Evolutionary conservation across 495 filamentous ascomycete genomes (phyloP).

Genomic region (Podospora australis): DNA sequence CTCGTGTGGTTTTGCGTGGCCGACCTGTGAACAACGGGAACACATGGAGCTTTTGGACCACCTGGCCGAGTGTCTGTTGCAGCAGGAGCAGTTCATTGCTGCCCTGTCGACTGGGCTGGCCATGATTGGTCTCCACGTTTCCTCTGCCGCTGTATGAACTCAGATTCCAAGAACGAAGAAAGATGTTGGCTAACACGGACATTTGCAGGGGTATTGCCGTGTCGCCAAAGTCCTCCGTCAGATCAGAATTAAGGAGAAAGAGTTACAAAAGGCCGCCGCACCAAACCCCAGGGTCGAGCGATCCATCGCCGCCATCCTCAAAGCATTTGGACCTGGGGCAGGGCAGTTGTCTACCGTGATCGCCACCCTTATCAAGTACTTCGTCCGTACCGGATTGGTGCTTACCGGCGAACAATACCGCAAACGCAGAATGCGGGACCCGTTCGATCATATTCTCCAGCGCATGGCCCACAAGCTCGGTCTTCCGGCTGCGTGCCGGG

Average conservation of each 20-base stretch:
- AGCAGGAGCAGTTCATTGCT: slow-evolving; percentile 9
- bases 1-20: slow-evolving; percentile 23
- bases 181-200: background rate
- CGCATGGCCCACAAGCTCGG: slow-evolving; percentile 16
- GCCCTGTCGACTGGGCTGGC: slow-evolving; percentile 22
- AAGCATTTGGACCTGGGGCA: background rate
- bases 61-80: slow-evolving; percentile 15
- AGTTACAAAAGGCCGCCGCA: background rate
- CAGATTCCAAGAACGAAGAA: background rate
- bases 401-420: too few species aligned
- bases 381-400: background rate
- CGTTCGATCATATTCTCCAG: slow-evolving; percentile 13
- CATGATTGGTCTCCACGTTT: slow-evolving; percentile 20
- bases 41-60: slow-evolving; percentile 20
- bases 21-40: slow-evolving; percentile 7
- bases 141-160: slow-evolving; percentile 15
- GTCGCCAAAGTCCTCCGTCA: slow-evolving; percentile 16
- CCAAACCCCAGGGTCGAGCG: background rate
- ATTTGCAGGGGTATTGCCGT: slow-evolving; percentile 25
- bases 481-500: slow-evolving; percentile 10
- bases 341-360: too few species aligned
- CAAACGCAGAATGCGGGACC: background rate
- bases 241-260: slow-evolving; percentile 5
- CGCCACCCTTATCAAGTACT: too few species aligned
- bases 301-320: slow-evolving; percentile 8